phyloP scores from a whole-genome alignment of 192 early-diverging fungal species.

The Linnemannia zychae region DNA sequence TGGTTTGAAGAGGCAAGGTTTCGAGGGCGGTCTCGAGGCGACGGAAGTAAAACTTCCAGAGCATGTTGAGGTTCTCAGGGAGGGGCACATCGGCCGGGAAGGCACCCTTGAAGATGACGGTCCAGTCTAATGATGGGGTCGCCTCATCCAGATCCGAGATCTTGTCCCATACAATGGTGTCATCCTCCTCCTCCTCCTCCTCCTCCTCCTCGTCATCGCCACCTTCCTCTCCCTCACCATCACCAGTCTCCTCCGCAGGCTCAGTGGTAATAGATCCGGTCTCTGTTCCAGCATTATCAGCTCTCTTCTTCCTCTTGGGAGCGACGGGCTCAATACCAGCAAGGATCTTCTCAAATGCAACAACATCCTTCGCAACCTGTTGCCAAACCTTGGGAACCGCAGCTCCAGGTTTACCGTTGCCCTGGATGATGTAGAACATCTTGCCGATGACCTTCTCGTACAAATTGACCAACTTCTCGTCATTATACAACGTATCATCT shows the following conservation, averaged over 20 bases:
- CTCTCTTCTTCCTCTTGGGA: conserved; percentile 13
- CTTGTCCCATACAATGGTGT: conserved; percentile 15
- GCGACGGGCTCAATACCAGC: conserved; percentile 46
- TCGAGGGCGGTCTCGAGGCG: conserved; percentile 21
- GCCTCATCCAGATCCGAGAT: conserved; percentile 46
- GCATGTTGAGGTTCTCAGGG: conserved; percentile 40
- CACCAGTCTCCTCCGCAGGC: background rate
- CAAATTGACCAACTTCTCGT: conserved; percentile 46
- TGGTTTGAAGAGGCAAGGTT: conserved; percentile 14
- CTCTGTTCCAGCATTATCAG: background rate
- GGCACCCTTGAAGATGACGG: conserved; percentile 42
- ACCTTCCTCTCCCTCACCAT: background rate
- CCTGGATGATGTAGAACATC: conserved; percentile 48
- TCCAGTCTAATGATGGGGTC: conserved; percentile 57
- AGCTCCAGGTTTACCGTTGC: conserved; percentile 1
- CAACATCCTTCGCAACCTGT: conserved; percentile 56
- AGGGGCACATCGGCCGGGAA: conserved; percentile 27
- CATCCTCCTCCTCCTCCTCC: conserved; percentile 10
- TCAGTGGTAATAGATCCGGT: background rate
- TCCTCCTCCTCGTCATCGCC: conserved; percentile 6
- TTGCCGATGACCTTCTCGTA: conserved; percentile 60
- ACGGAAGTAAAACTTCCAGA: conserved; percentile 44
- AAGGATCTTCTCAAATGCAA: conserved; percentile 67
- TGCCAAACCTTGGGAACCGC: conserved; percentile 27
- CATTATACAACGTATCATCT: conserved; percentile 62